Percentiles rank a stretch among this genome's conserved stretches.
Conservation (phyloP, 2,329 filamentous ascomycete genomes). For the Grosmannia serpens region DNA sequence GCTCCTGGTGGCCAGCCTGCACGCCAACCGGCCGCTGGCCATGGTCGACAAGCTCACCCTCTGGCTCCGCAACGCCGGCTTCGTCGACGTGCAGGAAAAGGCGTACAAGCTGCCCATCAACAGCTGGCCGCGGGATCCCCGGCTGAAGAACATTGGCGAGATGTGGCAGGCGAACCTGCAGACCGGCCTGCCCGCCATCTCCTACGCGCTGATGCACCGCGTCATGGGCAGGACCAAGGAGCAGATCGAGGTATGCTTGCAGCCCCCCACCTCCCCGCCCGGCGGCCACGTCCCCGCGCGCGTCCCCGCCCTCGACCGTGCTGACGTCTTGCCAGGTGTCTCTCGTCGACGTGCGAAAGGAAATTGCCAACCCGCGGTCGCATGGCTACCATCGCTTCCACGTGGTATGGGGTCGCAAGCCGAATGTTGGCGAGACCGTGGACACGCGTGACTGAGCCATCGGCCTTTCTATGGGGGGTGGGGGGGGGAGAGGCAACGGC, state of each 20-base stretch:
- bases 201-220: constrained; percentile 19
- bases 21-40: constrained; percentile 12
- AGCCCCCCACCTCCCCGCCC: too few species aligned
- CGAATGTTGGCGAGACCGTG: constrained; percentile 12
- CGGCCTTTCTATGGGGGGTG: too few species aligned
- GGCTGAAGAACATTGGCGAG: constrained; percentile 20
- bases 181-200: constrained; percentile 21
- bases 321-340: background rate
- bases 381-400: constrained; percentile 39
- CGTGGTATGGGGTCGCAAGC: constrained; percentile 41
- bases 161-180: constrained; percentile 19
- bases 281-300: too few species aligned
- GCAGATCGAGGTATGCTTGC: constrained; percentile 34
- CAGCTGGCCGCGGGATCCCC: constrained; percentile 19
- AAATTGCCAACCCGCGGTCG: constrained; percentile 31
- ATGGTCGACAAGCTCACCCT: constrained; percentile 12
- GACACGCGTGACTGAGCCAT: background rate
- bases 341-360: constrained; percentile 28
- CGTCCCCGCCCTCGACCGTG: background rate
- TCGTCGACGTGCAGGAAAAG: constrained; percentile 19
- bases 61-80: constrained; percentile 18
- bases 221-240: constrained; percentile 27
- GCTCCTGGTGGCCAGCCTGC: constrained; percentile 9
- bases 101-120: constrained; percentile 22
- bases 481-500: too few species aligned